Base-by-base conservation (phyloP, 495 filamentous ascomycete genomes). In the Hypomontagnella monticulosa region DNA sequence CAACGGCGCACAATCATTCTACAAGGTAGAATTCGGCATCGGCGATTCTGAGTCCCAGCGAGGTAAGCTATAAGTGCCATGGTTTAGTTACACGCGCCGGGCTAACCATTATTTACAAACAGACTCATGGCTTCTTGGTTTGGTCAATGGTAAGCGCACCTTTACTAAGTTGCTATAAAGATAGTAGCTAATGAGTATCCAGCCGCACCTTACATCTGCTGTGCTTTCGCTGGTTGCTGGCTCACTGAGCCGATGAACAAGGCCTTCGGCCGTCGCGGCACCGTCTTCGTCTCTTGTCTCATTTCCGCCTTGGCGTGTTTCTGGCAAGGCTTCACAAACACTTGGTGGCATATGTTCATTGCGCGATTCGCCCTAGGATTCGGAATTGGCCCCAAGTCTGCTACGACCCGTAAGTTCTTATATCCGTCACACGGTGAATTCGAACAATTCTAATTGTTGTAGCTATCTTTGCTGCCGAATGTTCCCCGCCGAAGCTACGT, bases 141-240 rank as follows among this genome's bases (percentile, higher is more conserved):
- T 96, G 32, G 77, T 88, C 34, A 89, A 89, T 66, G 79, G 80
- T 73, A 69, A 66, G 41, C 12, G 5, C 4, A 40, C 19, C 7
- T 19, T 34, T 30, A n/a, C 15, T 81, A 81, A 11, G n/a, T 10
- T 41, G 9, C 20, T 3, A 38, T 30, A 1, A 16, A 32, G 30
- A 63, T 8, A 47, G 10, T 18, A 30, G 16, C 57, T 71, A 30
- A 69, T 20, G 15, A 38, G 36, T 10, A 19, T 50, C 40, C 46
- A 73, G 71, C 71, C 33, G 76, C 76, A 1, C 93, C 92, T 0
- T 94, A 95, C 67, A 82, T 94, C 8, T 88, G 87, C 75, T 94
- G 87, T 64, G 90, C 92, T 15, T 72, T 93, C 38, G 73, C 91
- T 42, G 89, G 91, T 14, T 95, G 89, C 79, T 96, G 92, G 92